These are phyloP conservation scores for Pseudonitzschia delicatissima DNA, from an alignment of 108 stramenopile species.

Conservation along the genomic window DNA sequence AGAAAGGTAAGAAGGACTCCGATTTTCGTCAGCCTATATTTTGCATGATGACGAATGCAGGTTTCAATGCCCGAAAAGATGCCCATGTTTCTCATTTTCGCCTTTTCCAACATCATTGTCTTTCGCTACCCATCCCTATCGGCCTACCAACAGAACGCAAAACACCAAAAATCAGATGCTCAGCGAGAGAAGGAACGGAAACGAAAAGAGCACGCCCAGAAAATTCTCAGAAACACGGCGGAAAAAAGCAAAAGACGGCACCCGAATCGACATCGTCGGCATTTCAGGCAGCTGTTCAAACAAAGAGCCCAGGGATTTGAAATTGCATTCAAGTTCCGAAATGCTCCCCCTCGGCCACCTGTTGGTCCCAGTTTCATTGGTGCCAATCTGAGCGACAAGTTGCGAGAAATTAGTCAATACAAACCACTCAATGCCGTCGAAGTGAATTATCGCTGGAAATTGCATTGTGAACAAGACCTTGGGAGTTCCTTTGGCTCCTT, in stretches of 20 bases:
- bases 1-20: constrained; percentile 78
- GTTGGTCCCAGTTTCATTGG: constrained; percentile 89
- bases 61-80: too few species aligned
- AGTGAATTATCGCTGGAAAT: constrained; percentile 70
- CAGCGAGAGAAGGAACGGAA: constrained; percentile 72
- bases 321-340: constrained; percentile 78
- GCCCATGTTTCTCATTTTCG: background rate
- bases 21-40: too few species aligned
- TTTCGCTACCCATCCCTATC: background rate
- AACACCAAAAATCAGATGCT: constrained; percentile 57
- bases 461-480: constrained; percentile 69
- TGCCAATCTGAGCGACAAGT: constrained; percentile 62
- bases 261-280: constrained; percentile 37
- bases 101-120: background rate
- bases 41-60: too few species aligned
- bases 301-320: constrained; percentile 82
- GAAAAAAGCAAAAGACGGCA: constrained; percentile 25
- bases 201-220: constrained; percentile 65
- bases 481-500: constrained; percentile 75
- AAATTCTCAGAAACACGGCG: constrained; percentile 35
- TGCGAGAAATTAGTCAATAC: constrained; percentile 67
- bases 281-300: constrained; percentile 72
- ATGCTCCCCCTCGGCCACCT: constrained; percentile 87
- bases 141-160: constrained; percentile 39
- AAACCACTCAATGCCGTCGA: constrained; percentile 77